Conservation (phyloP, 2,329 filamentous ascomycete genomes). For the Fusarium domesticum region DNA sequence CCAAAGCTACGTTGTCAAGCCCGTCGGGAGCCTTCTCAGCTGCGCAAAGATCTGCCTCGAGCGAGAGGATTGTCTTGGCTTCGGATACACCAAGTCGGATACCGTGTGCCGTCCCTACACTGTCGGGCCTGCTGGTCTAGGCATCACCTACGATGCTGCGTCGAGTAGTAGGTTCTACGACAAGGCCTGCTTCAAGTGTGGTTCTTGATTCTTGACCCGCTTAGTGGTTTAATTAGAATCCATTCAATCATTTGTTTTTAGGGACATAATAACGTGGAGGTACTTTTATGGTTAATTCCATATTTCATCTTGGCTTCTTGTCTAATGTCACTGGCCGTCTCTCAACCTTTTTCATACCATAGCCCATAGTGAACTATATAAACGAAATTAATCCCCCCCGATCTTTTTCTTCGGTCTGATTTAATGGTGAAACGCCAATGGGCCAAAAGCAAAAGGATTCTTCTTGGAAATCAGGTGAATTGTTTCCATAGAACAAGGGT, state of each 20-base stretch:
- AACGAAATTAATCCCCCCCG: too few species aligned
- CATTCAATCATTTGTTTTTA: too few species aligned
- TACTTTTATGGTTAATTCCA: too few species aligned
- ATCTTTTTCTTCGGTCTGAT: neutral
- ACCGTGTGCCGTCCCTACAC: conserved; percentile 13
- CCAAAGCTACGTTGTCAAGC: conserved; percentile 10
- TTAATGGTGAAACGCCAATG: neutral
- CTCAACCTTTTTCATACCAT: too few species aligned
- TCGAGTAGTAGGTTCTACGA: conserved; percentile 14
- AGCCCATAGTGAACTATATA: too few species aligned
- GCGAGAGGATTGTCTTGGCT: conserved; percentile 12
- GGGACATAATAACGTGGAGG: too few species aligned
- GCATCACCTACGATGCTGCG: conserved; percentile 10
- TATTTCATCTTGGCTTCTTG: too few species aligned
- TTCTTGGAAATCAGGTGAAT: conserved; percentile 1
- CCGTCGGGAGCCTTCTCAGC: conserved; percentile 13
- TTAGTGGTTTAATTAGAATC: too few species aligned
- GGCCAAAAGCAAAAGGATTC: neutral
- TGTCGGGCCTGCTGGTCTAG: conserved; percentile 6
- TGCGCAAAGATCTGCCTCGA: conserved; percentile 17
- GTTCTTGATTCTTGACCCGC: conserved; percentile 1
- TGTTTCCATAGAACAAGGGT: neutral
- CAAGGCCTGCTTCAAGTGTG: conserved; percentile 15
- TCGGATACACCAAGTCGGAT: conserved; percentile 11
- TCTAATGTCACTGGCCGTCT: too few species aligned